Evolutionary conservation across 441 rosid species (phyloP).

Genomic region (Corymbia citriodora): DNA sequence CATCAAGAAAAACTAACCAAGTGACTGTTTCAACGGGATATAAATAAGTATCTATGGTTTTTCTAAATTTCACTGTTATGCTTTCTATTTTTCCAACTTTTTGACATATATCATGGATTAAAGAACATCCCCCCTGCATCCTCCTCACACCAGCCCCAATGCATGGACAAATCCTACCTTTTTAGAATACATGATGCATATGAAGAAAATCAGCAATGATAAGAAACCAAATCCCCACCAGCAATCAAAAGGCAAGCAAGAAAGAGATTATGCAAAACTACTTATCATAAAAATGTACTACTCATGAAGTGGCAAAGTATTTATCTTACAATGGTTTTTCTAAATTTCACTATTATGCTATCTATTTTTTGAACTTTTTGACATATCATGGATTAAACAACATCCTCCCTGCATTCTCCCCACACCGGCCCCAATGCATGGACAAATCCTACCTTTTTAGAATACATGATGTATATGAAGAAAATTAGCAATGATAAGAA

Average conservation of each 20-base stretch:
- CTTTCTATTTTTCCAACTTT: not conserved
- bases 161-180: not conserved
- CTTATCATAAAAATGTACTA: not conserved
- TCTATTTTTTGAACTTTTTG: not conserved
- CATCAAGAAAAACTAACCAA: not conserved
- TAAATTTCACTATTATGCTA: not conserved
- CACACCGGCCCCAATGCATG: not conserved
- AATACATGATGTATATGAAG: not conserved
- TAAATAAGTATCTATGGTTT: not conserved
- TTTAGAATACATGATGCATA: not conserved
- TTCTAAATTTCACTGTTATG: not conserved
- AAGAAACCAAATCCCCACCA: not conserved
- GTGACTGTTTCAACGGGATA: not conserved
- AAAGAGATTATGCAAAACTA: not conserved
- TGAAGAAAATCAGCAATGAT: not conserved
- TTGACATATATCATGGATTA: not conserved
- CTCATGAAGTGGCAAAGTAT: no score
- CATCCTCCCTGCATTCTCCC: not conserved
- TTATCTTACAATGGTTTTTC: not conserved
- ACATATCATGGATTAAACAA: not conserved
- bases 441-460: not conserved
- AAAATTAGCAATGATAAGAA: not conserved
- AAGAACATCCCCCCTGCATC: not conserved
- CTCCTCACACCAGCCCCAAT: not conserved
- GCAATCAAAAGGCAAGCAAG: not conserved